Base-by-base conservation (phyloP, 73 alveolate genomes). In the Symbiodinium pilosum region DNA sequence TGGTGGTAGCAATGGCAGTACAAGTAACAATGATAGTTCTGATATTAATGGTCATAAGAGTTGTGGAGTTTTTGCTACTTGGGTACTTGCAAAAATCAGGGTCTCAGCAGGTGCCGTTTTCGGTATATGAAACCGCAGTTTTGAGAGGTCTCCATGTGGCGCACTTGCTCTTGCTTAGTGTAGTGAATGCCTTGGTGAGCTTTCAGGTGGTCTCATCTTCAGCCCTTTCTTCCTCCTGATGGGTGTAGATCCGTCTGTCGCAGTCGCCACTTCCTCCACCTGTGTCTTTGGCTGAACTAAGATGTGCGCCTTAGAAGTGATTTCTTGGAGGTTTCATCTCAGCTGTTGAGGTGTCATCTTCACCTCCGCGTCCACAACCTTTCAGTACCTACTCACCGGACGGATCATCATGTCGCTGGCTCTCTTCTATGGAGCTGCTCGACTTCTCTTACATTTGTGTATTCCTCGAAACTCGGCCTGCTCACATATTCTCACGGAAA, bases 341-440 rank as follows among this genome's bases (percentile, higher is more conserved):
- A n/a, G n/a, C n/a, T n/a, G n/a, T n/a, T n/a, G 21, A 73, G 85
- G 85, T 36, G 85, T 84, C 42, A 84, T 86, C 93, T 86, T 86
- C 84, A 86, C 93, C 30, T 43, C 93, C 30, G 41, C 93, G 41
- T 86, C 93, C 42, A 86, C 93, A 2, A 86, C 93, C 83, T 36
- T 86, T 52, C 93, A 86, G 71, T 86, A 51, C 24, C 84, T 86
- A 42, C 83, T 86, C 40, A 52, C 71, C 38, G 83, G 52, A 34
- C 44, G 93, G 24, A 51, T 86, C 56, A 51, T 52, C 20, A 52
- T 86, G 52, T 26, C 83, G 21, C 28, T 34, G 77, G 93, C 93
- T 21, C 77, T 86, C 38, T 47, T 86, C 83, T 86, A 41, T 34
- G 81, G 84, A 21, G 83, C 34, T 43, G 43, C 85, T 73, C 32